Base-by-base conservation (phyloP, 1,139 yeast genomes). In the Saccharomyces hybrid region DNA sequence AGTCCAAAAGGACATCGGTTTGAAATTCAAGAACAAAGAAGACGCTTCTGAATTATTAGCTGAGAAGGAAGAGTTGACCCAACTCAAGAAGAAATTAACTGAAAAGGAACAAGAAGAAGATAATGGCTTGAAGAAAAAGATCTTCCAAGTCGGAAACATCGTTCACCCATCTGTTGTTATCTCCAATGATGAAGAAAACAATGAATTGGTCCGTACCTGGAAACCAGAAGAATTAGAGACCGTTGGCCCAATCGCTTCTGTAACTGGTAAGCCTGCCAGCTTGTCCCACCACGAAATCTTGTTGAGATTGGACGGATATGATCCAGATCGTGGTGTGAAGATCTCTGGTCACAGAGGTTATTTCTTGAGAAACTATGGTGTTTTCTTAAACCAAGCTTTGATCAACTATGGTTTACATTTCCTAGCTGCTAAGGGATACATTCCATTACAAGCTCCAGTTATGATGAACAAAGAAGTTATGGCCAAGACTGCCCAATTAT, bases 381-480 rank as follows among this genome's bases (percentile, higher is more conserved):
- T 93, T 46, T 95, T 91, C 76, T 82, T 93, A 72, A 93, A 95
- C 79, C 98, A 95, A 76, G 99, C 99, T 41, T 79, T 93, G 73
- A 93, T 93, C 73, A 93, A 91, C 81, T 91, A 90, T 70, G 99
- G 99, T 61, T 81, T 93, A 69, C 79, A 81, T 58, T 91, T 90
- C 76, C 81, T 93, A 71, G 81, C 89, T 62, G 77, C 81, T 69
- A 82, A 85, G 64, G 93, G 84, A 56, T 93, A 90, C 79, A 79
- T 80, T 56, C 96, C 98, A 59, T 80, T 93, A 73, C 99, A 93
- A 78, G 96, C 99, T n/a, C 99, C 99, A 56, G 97, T 93, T 51
- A 91, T 93, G 99, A 90, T 95, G 97, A 95, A 95, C 82, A 93
- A 93, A 77, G 99, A 93, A 56, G 96, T 89, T 56, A 93, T 93